Evolutionary conservation across 345 rosid species (phyloP), one percentile per base, ranked within the genome.

Genomic region (Chamaenerion angustifolium): DNA sequence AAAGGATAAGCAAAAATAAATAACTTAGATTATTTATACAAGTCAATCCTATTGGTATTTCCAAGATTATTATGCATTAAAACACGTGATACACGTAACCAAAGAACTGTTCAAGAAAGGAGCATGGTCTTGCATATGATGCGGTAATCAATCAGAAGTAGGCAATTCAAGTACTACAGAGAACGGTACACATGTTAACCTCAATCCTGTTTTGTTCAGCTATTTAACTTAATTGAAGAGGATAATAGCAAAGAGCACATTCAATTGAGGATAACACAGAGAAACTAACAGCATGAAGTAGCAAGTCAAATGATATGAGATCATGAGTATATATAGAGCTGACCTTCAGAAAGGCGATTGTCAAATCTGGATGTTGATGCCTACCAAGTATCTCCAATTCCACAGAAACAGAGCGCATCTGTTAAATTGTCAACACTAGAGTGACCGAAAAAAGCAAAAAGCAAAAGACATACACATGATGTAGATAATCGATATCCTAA

Each of bases 361-460:
- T 90, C 59, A 90, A 72, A 62, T 80, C 81, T 45, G 98, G 92
- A 73, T 86, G 96, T 48, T 78, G 88, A 69, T 83, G 82, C 72
- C 96, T 77, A 58, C 94, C 83, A 67, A 86, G 86, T 58, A 90
- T 86, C 72, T 90, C 95, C 21, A 90, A 86, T 57, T 86, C 95
- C 61, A 68, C 75, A 19, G 96, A 78, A 52, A 77, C 84, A 63
- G 77, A 67, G 51, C 65, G 75, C 96, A 90, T 83, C 98, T 87
- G 80, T 54, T 64, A 52, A 71, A 40, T 65, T 62, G 16, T 16
- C 48, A 47, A 54, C 11, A 16, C 16, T 46, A 16, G 54, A 40
- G 31, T 11, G 7, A 37, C 11, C 25, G 44, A 12, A 45, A 25
- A 42, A 59, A 19, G 19, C 0, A 8, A 42, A 18, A 40, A 27